These are phyloP conservation scores for Cercospora zeina DNA, from an alignment of 2,329 filamentous ascomycete genomes.

Conservation along the genomic window DNA sequence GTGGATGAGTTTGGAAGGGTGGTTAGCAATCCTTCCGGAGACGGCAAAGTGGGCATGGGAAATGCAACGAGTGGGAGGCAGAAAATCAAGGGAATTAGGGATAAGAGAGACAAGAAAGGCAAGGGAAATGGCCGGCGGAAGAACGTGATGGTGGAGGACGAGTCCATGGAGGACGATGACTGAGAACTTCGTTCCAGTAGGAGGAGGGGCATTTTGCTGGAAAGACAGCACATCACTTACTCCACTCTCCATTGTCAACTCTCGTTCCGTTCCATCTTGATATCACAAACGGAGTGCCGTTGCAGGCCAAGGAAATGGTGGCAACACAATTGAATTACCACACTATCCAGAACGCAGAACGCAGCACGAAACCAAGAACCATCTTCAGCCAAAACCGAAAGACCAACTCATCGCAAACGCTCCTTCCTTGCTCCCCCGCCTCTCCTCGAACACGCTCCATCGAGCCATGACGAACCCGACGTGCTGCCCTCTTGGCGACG, in stretches of 20 bases:
- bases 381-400: background rate
- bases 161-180: background rate
- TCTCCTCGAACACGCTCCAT: background rate
- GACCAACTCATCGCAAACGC: background rate
- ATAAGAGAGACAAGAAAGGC: constrained; percentile 42
- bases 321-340: constrained; percentile 15
- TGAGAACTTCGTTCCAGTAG: background rate
- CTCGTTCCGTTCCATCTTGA: background rate
- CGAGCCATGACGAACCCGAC: background rate
- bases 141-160: constrained; percentile 5
- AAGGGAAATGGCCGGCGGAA: constrained; percentile 37
- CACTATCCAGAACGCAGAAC: constrained; percentile 10
- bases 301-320: background rate
- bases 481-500: background rate
- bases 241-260: background rate
- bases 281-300: background rate
- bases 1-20: constrained; percentile 31
- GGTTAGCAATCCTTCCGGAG: constrained; percentile 3
- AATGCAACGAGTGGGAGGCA: constrained; percentile 37
- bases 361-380: constrained; percentile 4
- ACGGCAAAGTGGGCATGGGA: background rate
- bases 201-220: background rate
- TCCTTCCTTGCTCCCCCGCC: background rate
- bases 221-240: background rate
- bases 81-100: constrained; percentile 40